phyloP scores from a whole-genome alignment of 352 stramenopile species.

The Pythium folliculosum region DNA sequence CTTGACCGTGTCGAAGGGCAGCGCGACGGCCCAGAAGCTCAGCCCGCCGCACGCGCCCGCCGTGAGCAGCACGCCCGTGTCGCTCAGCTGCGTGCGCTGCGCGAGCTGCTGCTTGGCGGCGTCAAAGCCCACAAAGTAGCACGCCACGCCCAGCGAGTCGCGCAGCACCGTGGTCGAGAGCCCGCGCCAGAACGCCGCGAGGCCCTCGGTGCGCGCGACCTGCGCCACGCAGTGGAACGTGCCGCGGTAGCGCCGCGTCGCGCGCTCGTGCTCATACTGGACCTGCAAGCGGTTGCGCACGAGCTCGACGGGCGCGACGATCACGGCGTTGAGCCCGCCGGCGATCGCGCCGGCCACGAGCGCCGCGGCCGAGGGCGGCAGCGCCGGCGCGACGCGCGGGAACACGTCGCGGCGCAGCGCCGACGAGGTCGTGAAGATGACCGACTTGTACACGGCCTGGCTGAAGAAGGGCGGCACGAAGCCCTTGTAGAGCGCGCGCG shows the following conservation, averaged over 20 bases:
- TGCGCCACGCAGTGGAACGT: conserved; percentile 57
- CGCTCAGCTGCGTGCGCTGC: conserved; percentile 30
- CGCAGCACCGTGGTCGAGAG: conserved; percentile 75
- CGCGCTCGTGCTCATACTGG: conserved; percentile 60
- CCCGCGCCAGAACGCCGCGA: conserved; percentile 73
- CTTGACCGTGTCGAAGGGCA: conserved; percentile 87
- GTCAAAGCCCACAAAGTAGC: conserved; percentile 88
- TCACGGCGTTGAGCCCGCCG: conserved; percentile 71
- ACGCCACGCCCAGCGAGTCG: conserved; percentile 83
- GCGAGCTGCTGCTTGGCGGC: conserved; percentile 51
- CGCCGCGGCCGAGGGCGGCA: conserved; percentile 47
- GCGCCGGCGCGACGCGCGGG: conserved; percentile 30
- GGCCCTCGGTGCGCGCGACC: conserved; percentile 59
- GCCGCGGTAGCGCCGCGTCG: conserved; percentile 52
- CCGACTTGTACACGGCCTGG: conserved; percentile 87
- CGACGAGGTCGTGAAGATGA: conserved; percentile 84
- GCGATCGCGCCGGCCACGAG: conserved; percentile 59
- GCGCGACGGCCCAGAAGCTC: conserved; percentile 82
- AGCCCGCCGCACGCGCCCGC: conserved; percentile 77
- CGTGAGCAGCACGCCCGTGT: conserved; percentile 55
- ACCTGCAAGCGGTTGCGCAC: conserved; percentile 82
- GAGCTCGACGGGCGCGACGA: conserved; percentile 78
- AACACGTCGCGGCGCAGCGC: conserved; percentile 59
- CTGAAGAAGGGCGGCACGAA: conserved; percentile 87
- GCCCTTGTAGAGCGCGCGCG: conserved; percentile 78